Evolutionary conservation across 1,139 yeast species (phyloP).

Genomic region (Kodamaea ohmeri): DNA sequence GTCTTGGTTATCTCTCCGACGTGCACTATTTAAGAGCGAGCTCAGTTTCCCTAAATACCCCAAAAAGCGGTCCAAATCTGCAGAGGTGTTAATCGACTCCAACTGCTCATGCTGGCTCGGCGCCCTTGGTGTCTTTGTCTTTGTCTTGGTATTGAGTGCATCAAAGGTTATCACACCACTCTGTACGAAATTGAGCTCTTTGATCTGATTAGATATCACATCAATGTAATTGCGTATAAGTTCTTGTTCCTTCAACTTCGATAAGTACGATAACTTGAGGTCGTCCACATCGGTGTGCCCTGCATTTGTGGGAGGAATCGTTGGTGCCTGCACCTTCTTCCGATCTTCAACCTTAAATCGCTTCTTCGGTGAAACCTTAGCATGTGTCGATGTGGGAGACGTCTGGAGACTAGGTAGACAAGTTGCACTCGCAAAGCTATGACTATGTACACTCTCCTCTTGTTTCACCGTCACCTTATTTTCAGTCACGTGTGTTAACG

Average conservation of each 20-base stretch:
- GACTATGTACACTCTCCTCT: conserved; percentile 1
- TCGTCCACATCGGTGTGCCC: conserved; percentile 18
- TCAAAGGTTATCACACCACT: conserved; percentile 48
- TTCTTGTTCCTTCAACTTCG: conserved; percentile 46
- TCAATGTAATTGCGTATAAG: conserved; percentile 45
- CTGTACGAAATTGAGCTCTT: conserved; percentile 45
- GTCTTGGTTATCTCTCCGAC: conserved; percentile 27
- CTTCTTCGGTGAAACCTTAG: conserved; percentile 13
- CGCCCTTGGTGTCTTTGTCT: conserved; percentile 5
- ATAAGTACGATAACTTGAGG: conserved; percentile 33
- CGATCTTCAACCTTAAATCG: conserved; percentile 13
- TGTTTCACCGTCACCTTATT: not conserved
- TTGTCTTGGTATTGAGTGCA: conserved; percentile 27
- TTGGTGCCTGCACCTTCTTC: conserved; percentile 8
- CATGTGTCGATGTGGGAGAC: not conserved
- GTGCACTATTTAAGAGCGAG: conserved; percentile 37
- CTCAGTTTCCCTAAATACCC: conserved; percentile 38
- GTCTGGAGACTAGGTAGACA: conserved; percentile 2
- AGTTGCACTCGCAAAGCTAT: not conserved
- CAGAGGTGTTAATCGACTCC: conserved; percentile 40
- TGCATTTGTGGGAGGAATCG: conserved; percentile 2
- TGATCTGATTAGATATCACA: conserved; percentile 43
- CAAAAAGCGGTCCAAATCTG: conserved; percentile 43
- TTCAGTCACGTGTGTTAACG: conserved; percentile 1
- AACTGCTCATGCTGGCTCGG: conserved; percentile 28